Percentiles rank a stretch among this genome's conserved stretches.
These are phyloP conservation scores for Schizophyllum amplum DNA, from an alignment of 1,284 basidiomycete genomes.

Conservation along the genomic window DNA sequence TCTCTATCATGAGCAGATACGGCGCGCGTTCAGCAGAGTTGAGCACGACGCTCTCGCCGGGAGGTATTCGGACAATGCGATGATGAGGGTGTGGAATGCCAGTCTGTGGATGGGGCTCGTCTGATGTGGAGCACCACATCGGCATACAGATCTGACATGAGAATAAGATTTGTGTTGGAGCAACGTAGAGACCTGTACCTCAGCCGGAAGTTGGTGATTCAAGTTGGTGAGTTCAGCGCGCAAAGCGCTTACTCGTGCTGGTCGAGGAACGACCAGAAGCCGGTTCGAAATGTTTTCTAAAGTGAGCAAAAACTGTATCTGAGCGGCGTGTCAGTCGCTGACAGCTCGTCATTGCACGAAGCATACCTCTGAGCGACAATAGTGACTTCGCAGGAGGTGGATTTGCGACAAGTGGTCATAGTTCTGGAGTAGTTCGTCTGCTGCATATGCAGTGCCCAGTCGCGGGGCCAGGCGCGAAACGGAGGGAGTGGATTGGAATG, in stretches of 20 bases:
- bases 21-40: conserved; percentile 97
- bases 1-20: conserved; percentile 89
- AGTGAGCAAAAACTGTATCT: conserved; percentile 13
- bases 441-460: conserved; percentile 33
- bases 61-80: conserved; percentile 94
- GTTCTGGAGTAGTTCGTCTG: conserved; percentile 49
- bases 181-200: conserved; percentile 46
- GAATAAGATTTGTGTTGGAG: no score
- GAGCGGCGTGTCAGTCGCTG: conserved; percentile 1
- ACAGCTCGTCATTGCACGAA: not conserved
- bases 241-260: conserved; percentile 90
- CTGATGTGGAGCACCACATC: conserved; percentile 85
- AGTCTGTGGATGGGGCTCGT: conserved; percentile 33
- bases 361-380: conserved; percentile 83
- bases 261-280: conserved; percentile 87
- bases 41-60: conserved; percentile 95
- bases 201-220: conserved; percentile 93
- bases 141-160: conserved; percentile 93
- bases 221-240: conserved; percentile 92
- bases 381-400: conserved; percentile 79
- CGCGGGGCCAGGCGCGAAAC: conserved; percentile 40
- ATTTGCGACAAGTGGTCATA: conserved; percentile 65
- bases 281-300: conserved; percentile 93
- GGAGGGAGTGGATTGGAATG: conserved; percentile 62
- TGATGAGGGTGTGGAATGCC: conserved; percentile 69